phyloP scores from a whole-genome alignment of 140 eudicot genomes.

The Cichorium intybus region DNA sequence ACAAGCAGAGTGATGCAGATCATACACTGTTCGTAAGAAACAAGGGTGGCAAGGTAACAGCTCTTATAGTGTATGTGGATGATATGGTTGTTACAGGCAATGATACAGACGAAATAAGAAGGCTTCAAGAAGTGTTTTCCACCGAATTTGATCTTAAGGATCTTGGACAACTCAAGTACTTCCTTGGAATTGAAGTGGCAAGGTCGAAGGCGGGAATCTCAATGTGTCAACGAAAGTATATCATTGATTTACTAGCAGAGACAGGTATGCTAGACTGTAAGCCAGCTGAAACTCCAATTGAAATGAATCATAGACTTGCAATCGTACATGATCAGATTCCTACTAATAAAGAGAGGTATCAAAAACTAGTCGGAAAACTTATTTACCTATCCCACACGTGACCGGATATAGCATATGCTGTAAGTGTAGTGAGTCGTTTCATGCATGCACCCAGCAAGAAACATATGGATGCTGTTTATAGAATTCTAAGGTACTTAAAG shows the following conservation, averaged over 20 bases:
- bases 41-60: background rate
- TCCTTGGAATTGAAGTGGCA: background rate
- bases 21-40: background rate
- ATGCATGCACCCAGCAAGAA: background rate
- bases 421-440: background rate
- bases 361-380: background rate
- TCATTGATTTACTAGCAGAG: background rate
- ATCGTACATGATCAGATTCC: background rate
- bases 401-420: background rate
- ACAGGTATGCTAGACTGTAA: background rate
- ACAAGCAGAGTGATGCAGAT: background rate
- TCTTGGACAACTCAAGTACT: background rate
- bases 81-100: background rate
- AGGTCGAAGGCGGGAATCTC: background rate
- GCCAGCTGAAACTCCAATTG: background rate
- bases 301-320: background rate
- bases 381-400: background rate
- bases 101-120: no score
- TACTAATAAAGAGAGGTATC: background rate
- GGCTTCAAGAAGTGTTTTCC: no score
- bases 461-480: background rate
- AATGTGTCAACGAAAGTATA: background rate
- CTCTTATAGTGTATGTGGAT: background rate
- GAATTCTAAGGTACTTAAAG: background rate
- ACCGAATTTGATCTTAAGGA: no score